A percentile compares a stretch with the other conserved stretches of the same genome.
These are phyloP conservation scores for Ceratorhiza oryzae-sativae DNA, from an alignment of 1,284 basidiomycete genomes.

Conservation along the genomic window DNA sequence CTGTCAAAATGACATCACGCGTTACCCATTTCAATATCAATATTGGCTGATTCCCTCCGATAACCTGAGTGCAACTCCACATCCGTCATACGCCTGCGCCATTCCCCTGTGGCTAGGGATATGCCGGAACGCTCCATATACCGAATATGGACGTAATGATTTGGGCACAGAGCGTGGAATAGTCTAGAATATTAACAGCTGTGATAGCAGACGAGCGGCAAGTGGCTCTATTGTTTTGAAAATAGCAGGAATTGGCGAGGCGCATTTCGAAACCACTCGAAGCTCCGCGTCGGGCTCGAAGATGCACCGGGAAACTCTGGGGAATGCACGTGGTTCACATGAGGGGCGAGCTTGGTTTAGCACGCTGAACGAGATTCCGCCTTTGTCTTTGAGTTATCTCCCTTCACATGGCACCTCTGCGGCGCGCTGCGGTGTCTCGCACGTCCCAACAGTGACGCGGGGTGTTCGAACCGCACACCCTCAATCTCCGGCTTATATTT, in stretches of 20 bases:
- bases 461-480: too few species aligned
- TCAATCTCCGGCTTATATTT: not conserved
- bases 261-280: not conserved
- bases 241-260: not conserved
- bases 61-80: not conserved
- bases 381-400: not conserved
- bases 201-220: not conserved
- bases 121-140: not conserved
- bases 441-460: not conserved
- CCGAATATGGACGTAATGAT: not conserved
- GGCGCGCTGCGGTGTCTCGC: conserved; percentile 3
- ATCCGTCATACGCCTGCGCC: not conserved
- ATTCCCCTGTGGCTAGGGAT: not conserved
- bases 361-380: not conserved
- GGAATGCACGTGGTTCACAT: not conserved
- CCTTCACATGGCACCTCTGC: not conserved
- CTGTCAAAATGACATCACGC: conserved; percentile 36
- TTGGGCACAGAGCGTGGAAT: not conserved
- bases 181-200: not conserved
- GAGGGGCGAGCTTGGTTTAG: not conserved
- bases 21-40: not conserved
- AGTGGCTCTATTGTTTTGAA: not conserved
- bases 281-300: not conserved
- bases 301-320: not conserved
- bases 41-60: conserved; percentile 5